Conservation (phyloP, 192 early-diverging fungal genomes). For the Mortierella antarctica region DNA sequence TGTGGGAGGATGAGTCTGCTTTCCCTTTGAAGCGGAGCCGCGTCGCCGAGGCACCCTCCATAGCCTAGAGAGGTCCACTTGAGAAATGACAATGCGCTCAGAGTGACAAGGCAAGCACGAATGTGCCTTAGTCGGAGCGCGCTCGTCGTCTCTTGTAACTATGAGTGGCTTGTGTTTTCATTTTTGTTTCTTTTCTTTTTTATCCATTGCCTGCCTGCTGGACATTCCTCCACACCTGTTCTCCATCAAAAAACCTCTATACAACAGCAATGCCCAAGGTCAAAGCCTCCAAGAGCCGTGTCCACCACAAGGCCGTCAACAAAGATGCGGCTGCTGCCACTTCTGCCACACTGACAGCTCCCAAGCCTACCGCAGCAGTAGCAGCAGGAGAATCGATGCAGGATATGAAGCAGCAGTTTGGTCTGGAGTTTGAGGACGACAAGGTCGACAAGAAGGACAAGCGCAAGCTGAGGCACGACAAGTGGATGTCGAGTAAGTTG, state of each 20-base stretch:
- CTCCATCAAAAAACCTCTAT: neutral
- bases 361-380: neutral
- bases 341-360: neutral
- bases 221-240: constrained; percentile 3
- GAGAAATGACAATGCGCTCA: no score
- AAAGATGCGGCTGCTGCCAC: constrained; percentile 17
- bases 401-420: constrained; percentile 39
- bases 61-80: neutral
- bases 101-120: neutral
- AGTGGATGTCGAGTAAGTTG: constrained; percentile 71
- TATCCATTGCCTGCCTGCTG: constrained; percentile 8
- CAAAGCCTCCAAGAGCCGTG: constrained; percentile 40
- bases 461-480: constrained; percentile 64
- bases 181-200: neutral
- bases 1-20: constrained; percentile 3
- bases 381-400: constrained; percentile 24
- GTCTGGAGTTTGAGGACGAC: constrained; percentile 50
- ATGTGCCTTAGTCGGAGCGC: neutral
- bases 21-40: constrained; percentile 30
- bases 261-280: constrained; percentile 43
- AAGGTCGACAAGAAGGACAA: constrained; percentile 61
- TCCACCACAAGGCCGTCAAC: constrained; percentile 45
- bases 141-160: neutral
- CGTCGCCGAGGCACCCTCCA: constrained; percentile 27
- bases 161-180: neutral